phyloP scores from a whole-genome alignment of 768 basidiomycete species.

The Lentinula boryana region DNA sequence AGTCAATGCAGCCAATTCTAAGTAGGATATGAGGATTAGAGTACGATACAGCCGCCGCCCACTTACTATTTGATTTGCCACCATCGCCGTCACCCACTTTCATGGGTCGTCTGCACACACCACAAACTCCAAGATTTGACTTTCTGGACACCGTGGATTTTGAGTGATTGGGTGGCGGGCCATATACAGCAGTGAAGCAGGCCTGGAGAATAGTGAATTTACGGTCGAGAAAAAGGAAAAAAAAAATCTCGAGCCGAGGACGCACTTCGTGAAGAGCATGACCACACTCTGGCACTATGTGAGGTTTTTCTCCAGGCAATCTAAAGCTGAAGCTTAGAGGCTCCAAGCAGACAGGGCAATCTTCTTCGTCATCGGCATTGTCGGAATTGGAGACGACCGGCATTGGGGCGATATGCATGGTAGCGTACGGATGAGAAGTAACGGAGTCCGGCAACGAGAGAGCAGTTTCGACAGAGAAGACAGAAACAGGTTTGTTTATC shows the following conservation, averaged over 20 bases:
- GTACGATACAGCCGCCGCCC: conserved; percentile 6
- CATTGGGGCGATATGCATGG: conserved; percentile 58
- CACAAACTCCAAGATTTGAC: conserved; percentile 89
- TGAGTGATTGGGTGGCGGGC: conserved; percentile 63
- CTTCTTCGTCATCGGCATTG: conserved; percentile 70
- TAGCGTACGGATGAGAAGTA: conserved; percentile 46
- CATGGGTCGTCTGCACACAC: conserved; percentile 96
- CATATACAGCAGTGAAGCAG: conserved; percentile 96
- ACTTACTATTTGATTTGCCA: conserved; percentile 85
- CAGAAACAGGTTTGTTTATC: conserved; percentile 43
- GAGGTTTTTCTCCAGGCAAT: conserved; percentile 93
- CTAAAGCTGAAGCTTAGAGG: conserved; percentile 90
- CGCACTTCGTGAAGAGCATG: conserved; percentile 93
- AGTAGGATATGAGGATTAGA: neutral
- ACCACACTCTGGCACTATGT: conserved; percentile 95
- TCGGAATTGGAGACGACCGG: conserved; percentile 69
- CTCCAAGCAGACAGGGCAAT: conserved; percentile 96
- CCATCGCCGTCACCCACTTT: conserved; percentile 86
- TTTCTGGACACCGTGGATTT: conserved; percentile 55
- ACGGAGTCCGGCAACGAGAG: conserved; percentile 30
- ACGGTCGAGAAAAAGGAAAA: conserved; percentile 1
- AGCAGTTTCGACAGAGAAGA: conserved; percentile 38
- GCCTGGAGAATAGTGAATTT: conserved; percentile 45
- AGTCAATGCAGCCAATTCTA: conserved; percentile 91
- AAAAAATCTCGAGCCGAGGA: conserved; percentile 8